Evolutionary conservation across 2,329 filamentous ascomycete species (phyloP).

Genomic region (Trichophyton benhamiae): DNA sequence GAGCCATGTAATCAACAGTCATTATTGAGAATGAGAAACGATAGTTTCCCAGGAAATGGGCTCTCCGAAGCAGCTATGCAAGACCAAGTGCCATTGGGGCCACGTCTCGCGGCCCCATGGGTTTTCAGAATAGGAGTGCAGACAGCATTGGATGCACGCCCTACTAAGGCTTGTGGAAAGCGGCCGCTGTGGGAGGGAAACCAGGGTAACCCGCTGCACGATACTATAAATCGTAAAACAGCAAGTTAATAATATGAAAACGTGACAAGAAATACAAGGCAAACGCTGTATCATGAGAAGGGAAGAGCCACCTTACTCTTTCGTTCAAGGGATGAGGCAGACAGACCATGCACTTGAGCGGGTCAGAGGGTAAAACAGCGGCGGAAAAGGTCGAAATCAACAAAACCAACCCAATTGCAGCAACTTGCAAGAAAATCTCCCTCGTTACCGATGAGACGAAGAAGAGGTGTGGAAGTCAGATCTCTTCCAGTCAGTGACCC

Average conservation of each 20-base stretch:
- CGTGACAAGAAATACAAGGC: neutral
- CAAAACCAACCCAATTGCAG: neutral
- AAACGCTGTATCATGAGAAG: neutral
- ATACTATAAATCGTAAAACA: neutral
- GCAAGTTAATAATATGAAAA: neutral
- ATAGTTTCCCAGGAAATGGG: constrained; percentile 10
- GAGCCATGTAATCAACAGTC: neutral
- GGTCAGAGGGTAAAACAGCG: neutral
- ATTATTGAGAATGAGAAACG: neutral
- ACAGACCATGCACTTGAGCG: neutral
- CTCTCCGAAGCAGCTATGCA: constrained; percentile 23
- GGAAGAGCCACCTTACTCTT: neutral
- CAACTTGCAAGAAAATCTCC: neutral
- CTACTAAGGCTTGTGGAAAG: constrained; percentile 3
- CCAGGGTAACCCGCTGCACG: neutral
- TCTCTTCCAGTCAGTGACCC: neutral
- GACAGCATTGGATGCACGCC: constrained; percentile 14
- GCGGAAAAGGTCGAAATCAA: neutral
- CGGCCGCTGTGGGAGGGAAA: neutral
- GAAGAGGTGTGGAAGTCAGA: constrained; percentile 1
- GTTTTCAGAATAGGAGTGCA: constrained; percentile 13
- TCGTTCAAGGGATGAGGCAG: neutral
- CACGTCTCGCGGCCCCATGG: constrained; percentile 29
- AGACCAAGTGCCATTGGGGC: constrained; percentile 26
- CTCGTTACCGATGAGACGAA: neutral